These are phyloP conservation scores for Sarcodon sp. DNA, from an alignment of 768 basidiomycete species.

Conservation along the genomic window DNA sequence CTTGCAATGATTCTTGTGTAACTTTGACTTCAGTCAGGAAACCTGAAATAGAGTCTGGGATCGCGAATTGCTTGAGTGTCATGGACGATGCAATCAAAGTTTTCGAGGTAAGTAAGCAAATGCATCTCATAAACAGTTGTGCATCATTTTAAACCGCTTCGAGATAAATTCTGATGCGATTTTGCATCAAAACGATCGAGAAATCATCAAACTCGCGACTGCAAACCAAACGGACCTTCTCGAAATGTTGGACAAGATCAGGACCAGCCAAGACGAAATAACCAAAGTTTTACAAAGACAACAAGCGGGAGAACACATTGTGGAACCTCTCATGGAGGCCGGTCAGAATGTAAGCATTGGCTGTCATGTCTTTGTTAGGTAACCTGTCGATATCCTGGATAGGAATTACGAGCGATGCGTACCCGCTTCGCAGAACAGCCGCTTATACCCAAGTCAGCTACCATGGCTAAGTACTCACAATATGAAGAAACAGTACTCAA, in stretches of 20 bases:
- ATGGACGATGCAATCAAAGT: too few relatives aligned
- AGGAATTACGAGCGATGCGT: slow-evolving; percentile 1
- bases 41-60: too few relatives aligned
- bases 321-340: slow-evolving; percentile 33
- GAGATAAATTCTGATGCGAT: slow-evolving; percentile 14
- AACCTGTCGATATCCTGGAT: background rate
- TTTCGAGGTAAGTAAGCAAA: too few relatives aligned
- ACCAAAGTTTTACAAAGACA: background rate
- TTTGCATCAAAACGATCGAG: slow-evolving; percentile 8
- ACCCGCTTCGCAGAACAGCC: slow-evolving; percentile 16
- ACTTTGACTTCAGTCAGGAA: too few relatives aligned
- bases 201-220: too few relatives aligned
- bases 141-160: background rate
- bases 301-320: slow-evolving; percentile 14
- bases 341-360: slow-evolving; percentile 32
- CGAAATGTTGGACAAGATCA: slow-evolving; percentile 6
- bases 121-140: too few relatives aligned
- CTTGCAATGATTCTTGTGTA: too few relatives aligned
- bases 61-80: too few relatives aligned
- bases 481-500: slow-evolving; percentile 31
- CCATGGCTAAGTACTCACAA: slow-evolving; percentile 16
- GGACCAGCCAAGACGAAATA: slow-evolving; percentile 16
- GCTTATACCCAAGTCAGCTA: background rate
- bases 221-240: too few relatives aligned
- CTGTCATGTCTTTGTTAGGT: background rate